Evolutionary conservation across 75 land plant species (phyloP).

Genomic region (Picea glauca): DNA sequence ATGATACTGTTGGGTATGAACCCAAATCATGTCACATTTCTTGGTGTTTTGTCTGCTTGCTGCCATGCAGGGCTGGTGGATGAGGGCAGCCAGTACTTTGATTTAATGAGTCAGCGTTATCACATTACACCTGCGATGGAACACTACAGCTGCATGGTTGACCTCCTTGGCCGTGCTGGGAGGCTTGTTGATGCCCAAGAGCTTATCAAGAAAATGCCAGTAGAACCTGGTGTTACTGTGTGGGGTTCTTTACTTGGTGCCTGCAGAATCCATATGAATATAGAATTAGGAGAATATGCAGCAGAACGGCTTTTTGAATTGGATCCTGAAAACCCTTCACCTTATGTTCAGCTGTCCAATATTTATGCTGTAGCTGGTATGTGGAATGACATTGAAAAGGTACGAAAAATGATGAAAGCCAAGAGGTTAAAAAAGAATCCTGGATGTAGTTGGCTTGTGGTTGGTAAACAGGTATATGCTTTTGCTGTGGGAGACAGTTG

Average conservation of each 20-base stretch:
- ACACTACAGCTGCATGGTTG: slow-evolving; percentile 67
- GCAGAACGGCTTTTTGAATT: no score
- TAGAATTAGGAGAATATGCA: no score
- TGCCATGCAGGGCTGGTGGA: slow-evolving; percentile 59
- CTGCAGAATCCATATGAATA: slow-evolving; percentile 17
- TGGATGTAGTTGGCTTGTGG: no score
- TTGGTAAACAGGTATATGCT: no score
- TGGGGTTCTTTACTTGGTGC: slow-evolving; percentile 59
- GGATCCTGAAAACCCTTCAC: no score
- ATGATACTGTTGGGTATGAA: slow-evolving; percentile 30
- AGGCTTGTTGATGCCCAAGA: slow-evolving; percentile 25
- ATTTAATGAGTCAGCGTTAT: slow-evolving; percentile 33
- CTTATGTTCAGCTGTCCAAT: no score
- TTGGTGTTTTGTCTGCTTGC: slow-evolving; percentile 52
- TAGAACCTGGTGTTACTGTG: slow-evolving; percentile 43
- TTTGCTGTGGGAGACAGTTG: no score
- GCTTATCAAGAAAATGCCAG: slow-evolving; percentile 45
- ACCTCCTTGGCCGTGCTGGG: slow-evolving; percentile 55
- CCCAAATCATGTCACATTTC: slow-evolving; percentile 32
- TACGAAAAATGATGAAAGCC: no score
- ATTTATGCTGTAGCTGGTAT: no score
- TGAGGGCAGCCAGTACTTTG: slow-evolving; percentile 37
- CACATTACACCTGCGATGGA: slow-evolving; percentile 34
- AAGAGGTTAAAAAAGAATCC: no score
- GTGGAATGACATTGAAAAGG: no score